These are phyloP conservation scores for Solanum aculeatissimum DNA, from an alignment of 305 asterid genomes.

Conservation along the genomic window DNA sequence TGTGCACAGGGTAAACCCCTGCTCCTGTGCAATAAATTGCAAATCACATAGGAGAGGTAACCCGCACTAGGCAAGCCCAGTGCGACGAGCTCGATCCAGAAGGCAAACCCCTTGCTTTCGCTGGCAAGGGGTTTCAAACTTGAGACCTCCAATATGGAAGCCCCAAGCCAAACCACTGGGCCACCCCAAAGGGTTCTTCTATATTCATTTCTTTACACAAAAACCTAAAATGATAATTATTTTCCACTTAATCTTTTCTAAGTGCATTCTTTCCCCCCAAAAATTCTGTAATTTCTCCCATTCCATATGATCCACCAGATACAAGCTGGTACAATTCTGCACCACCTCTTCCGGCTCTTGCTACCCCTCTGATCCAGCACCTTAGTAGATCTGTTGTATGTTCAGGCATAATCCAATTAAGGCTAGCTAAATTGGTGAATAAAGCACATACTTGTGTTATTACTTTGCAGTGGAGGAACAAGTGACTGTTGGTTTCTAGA, in stretches of 20 bases:
- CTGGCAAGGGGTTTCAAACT: no score
- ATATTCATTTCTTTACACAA: neutral
- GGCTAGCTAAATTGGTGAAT: neutral
- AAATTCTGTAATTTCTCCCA: neutral
- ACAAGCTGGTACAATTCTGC: neutral
- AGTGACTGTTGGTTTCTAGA: neutral
- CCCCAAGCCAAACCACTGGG: no score
- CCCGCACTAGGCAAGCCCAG: no score
- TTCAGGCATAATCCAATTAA: neutral
- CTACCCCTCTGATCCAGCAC: neutral
- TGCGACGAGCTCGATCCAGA: no score
- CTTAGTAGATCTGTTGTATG: neutral
- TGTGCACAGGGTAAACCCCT: no score
- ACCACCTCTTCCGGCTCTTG: neutral
- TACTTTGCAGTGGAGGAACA: neutral
- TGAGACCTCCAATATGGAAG: no score
- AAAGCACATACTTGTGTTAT: neutral
- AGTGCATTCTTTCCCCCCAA: neutral
- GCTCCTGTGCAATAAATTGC: no score
- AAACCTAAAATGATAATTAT: neutral
- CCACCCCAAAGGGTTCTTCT: neutral
- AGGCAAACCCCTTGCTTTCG: no score
- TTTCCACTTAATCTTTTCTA: neutral
- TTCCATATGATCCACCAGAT: neutral
- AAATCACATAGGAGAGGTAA: no score